These are phyloP conservation scores for Rhynchospora pubera DNA, from an alignment of 176 grass and related monocot genomes.

Conservation along the genomic window DNA sequence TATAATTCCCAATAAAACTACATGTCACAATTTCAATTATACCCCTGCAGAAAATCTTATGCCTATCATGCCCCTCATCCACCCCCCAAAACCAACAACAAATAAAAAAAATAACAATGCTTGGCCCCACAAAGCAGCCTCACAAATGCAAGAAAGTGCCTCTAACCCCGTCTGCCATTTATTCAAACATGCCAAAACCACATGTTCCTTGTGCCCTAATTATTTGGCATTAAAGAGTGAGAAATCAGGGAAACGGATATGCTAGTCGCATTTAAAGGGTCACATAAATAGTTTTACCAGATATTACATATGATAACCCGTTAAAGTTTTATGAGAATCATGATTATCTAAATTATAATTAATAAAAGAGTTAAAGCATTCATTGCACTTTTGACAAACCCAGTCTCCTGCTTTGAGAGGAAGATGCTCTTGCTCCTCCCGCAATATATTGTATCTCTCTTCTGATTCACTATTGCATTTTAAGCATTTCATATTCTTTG, in stretches of 20 bases:
- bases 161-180: too few relatives aligned
- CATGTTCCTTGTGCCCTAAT: background rate
- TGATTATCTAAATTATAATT: background rate
- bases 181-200: background rate
- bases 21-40: background rate
- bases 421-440: constrained; percentile 67
- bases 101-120: background rate
- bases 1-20: background rate
- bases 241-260: background rate
- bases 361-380: background rate
- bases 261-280: background rate
- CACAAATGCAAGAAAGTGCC: background rate
- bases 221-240: background rate
- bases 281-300: background rate
- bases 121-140: background rate
- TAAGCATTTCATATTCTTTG: constrained; percentile 92
- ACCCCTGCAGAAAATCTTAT: background rate
- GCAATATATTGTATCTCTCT: constrained; percentile 65
- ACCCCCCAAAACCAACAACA: background rate
- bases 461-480: constrained; percentile 71
- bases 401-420: constrained; percentile 95
- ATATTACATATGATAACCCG: background rate
- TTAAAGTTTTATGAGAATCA: background rate
- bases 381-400: constrained; percentile 72
- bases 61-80: background rate